phyloP scores from a whole-genome alignment of 495 filamentous ascomycete genomes.

The Alectoria sarmentosa region DNA sequence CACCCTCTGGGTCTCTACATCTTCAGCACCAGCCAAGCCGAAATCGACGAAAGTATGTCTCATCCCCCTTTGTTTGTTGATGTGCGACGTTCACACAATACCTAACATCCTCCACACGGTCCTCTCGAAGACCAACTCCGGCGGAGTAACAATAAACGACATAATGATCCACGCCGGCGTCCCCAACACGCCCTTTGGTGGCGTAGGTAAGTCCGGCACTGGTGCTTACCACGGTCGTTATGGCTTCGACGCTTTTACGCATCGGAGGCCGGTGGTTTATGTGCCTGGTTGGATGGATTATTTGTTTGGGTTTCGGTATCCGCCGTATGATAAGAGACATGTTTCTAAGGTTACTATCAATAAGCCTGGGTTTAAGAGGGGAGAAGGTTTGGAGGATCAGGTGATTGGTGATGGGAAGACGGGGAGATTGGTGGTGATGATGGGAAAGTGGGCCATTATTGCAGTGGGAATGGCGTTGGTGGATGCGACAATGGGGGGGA shows the following conservation, averaged over 20 bases:
- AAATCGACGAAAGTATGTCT: slow-evolving; percentile 19
- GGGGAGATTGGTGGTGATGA: background rate
- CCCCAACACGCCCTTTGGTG: slow-evolving; percentile 25
- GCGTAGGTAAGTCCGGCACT: slow-evolving; percentile 22
- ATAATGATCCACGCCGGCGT: slow-evolving; percentile 20
- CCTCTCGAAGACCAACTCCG: slow-evolving; percentile 22
- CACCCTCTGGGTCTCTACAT: slow-evolving; percentile 11
- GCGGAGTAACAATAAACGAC: slow-evolving; percentile 26
- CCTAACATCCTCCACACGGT: background rate
- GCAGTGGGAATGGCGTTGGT: slow-evolving; percentile 8
- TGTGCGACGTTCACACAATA: background rate
- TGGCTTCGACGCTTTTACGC: slow-evolving; percentile 27
- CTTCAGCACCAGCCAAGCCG: slow-evolving; percentile 14
- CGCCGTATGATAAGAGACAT: slow-evolving; percentile 15
- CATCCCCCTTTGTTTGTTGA: background rate
- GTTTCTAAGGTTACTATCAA: slow-evolving; percentile 12
- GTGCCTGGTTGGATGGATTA: slow-evolving; percentile 1
- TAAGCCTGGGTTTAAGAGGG: slow-evolving; percentile 20
- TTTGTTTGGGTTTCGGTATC: slow-evolving; percentile 17
- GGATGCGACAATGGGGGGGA: slow-evolving; percentile 10
- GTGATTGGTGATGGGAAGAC: background rate
- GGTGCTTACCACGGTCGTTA: slow-evolving; percentile 24
- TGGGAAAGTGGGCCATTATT: background rate
- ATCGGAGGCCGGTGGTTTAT: slow-evolving; percentile 8
- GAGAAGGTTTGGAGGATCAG: slow-evolving; percentile 22